Evolutionary conservation across 2,329 filamentous ascomycete genomes (phyloP), one percentile per base, ranked within the genome.

Genomic region (Fusarium luffae): DNA sequence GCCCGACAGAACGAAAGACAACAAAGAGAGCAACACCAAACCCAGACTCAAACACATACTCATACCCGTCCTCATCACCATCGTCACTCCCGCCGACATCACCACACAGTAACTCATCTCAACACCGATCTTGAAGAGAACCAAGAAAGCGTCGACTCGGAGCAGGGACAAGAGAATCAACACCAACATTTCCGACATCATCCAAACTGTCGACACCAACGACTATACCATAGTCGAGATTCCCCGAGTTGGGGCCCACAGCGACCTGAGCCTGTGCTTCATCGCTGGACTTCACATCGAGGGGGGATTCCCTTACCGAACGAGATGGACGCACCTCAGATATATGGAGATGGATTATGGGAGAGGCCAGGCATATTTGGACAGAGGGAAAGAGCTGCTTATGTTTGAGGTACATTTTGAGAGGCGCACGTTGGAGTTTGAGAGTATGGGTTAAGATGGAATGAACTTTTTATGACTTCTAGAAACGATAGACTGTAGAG

Each of bases 291-390:
- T 40, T 46, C 19, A 16, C 51, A 70, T 10, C 16, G 11, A 21
- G 47, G 42, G 37, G 12, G 43, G 3, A 4, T 40, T 4, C 44
- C 52, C 8, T 41, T 44, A 23, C 52, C 25, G 14, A 74, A 74
- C 34, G 69, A 69, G 10, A 75, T 75, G 73, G 72, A 75, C 46
- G 73, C 73, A 9, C 73, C 73, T n/a, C 73, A 75, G 58, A 59
- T 74, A 21, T 40, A 67, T 18, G 16, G 37, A 4, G 48, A 67
- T 18, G 18, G 37, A 7, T 37, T 25, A 27, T 43, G 37, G 47
- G 43, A 63, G 13, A 50, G 27, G 18, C 30, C 55, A 13, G 44
- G 41, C 25, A 7, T 49, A 11, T 58, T 49, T 18, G 43, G 47
- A 21, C 54, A 68, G 13, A 46, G 46, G 13, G 44, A 34, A 16